Conservation (phyloP, 345 rosid species). For the Schrenkiella parvula region DNA sequence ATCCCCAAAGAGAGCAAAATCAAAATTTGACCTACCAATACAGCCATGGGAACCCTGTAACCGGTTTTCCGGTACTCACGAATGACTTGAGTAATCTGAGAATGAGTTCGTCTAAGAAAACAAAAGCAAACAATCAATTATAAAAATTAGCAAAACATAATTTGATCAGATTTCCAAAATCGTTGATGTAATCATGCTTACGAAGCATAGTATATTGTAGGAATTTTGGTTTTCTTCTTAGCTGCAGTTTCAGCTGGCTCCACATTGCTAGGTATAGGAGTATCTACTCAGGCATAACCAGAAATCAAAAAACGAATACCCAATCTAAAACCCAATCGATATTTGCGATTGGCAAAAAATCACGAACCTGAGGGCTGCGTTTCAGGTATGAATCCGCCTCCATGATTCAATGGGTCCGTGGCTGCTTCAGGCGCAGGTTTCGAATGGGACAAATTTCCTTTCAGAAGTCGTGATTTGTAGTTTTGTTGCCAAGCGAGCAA, state of each 20-base stretch:
- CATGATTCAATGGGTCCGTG: constrained; percentile 72
- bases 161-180: not conserved
- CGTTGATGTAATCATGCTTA: constrained; percentile 37
- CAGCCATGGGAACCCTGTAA: constrained; percentile 92
- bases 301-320: not conserved
- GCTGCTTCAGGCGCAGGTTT: constrained; percentile 63
- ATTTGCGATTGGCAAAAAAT: not conserved
- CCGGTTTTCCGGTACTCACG: constrained; percentile 82
- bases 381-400: constrained; percentile 90
- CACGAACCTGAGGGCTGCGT: constrained; percentile 64
- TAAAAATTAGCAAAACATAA: not conserved
- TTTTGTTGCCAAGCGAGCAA: constrained; percentile 88
- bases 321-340: not conserved
- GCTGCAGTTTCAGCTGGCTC: constrained; percentile 38
- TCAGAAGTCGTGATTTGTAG: constrained; percentile 38
- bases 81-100: constrained; percentile 88
- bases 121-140: constrained; percentile 11
- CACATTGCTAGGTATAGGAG: constrained; percentile 28
- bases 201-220: constrained; percentile 77
- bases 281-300: constrained; percentile 31
- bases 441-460: constrained; percentile 40
- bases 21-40: constrained; percentile 48
- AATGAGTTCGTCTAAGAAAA: constrained; percentile 79
- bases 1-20: not conserved
- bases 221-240: constrained; percentile 56